Evolutionary conservation across 768 basidiomycete genomes (phyloP).

Genomic region (Guyanaporus albipodus): DNA sequence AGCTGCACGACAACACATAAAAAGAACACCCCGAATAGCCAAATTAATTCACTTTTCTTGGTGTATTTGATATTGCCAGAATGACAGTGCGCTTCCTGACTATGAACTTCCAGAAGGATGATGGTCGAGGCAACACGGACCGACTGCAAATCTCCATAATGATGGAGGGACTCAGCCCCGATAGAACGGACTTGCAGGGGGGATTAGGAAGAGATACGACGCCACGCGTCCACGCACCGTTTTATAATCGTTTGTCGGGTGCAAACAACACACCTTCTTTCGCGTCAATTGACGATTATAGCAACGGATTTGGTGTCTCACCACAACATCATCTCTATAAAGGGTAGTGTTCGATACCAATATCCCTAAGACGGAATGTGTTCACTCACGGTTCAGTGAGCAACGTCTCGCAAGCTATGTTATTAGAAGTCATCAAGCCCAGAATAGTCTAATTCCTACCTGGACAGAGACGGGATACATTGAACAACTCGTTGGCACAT

Average conservation of each 20-base stretch:
- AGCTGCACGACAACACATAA: conserved; percentile 22
- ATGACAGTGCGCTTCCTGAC: conserved; percentile 64
- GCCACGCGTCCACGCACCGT: conserved; percentile 53
- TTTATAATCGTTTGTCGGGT: conserved; percentile 89
- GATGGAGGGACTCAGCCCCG: conserved; percentile 69
- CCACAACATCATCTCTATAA: conserved; percentile 53
- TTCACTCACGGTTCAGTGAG: conserved; percentile 68
- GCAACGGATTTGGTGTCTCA: conserved; percentile 25
- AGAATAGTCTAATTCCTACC: conserved; percentile 37
- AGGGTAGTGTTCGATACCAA: neutral
- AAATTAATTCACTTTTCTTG: conserved; percentile 63
- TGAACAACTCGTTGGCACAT: conserved; percentile 83
- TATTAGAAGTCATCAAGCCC: conserved; percentile 3
- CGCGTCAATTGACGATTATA: conserved; percentile 1
- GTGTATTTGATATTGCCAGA: conserved; percentile 89
- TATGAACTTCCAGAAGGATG: conserved; percentile 3
- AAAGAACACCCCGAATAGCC: neutral
- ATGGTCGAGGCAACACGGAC: conserved; percentile 32
- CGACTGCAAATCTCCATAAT: conserved; percentile 82
- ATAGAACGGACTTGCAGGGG: conserved; percentile 67
- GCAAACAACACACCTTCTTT: conserved; percentile 69
- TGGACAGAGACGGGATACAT: conserved; percentile 71
- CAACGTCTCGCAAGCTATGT: conserved; percentile 75
- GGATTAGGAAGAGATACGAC: conserved; percentile 1
- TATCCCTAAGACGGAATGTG: neutral